A percentile compares a stretch with the other conserved stretches of the same genome.
These are phyloP conservation scores for Monosporascus sp. DNA, from an alignment of 2,329 filamentous ascomycete genomes.

Conservation along the genomic window DNA sequence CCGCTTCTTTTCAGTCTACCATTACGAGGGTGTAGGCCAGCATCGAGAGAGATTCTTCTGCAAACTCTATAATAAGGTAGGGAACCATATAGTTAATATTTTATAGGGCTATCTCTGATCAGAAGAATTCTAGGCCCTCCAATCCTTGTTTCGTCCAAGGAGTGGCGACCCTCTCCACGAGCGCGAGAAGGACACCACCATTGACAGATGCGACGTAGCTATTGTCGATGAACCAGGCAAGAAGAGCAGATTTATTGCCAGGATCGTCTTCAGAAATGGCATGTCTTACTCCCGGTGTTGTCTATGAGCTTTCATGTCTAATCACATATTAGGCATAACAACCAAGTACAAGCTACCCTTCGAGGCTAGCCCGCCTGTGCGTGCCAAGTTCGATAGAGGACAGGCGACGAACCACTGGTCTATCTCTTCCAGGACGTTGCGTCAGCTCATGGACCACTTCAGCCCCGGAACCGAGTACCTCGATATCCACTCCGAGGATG, in stretches of 20 bases:
- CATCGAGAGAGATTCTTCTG: conserved; percentile 63
- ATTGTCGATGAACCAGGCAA: conserved; percentile 66
- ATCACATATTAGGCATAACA: conserved; percentile 51
- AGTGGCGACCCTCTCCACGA: conserved; percentile 51
- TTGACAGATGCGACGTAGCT: conserved; percentile 69
- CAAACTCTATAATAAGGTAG: conserved; percentile 65
- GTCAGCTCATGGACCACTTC: conserved; percentile 75
- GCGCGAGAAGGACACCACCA: conserved; percentile 60
- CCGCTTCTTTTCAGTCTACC: conserved; percentile 69
- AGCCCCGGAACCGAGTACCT: conserved; percentile 75
- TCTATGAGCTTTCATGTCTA: conserved; percentile 6
- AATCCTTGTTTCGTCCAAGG: conserved; percentile 70
- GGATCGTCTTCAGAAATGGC: conserved; percentile 70
- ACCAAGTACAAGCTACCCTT: conserved; percentile 74
- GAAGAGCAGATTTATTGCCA: conserved; percentile 69
- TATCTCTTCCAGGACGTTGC: conserved; percentile 64
- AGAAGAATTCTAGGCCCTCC: conserved; percentile 44
- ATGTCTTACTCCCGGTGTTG: conserved; percentile 4
- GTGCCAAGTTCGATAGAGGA: conserved; percentile 66
- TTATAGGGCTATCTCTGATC: neutral
- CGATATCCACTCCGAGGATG: conserved; percentile 69
- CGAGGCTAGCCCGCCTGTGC: conserved; percentile 66
- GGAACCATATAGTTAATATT: conserved; percentile 1
- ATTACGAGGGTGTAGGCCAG: conserved; percentile 51
- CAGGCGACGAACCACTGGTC: conserved; percentile 65